Percentiles rank a stretch among this genome's conserved stretches.
Conservation (phyloP, 345 rosid species). For the Rhodamnia rubescens region DNA sequence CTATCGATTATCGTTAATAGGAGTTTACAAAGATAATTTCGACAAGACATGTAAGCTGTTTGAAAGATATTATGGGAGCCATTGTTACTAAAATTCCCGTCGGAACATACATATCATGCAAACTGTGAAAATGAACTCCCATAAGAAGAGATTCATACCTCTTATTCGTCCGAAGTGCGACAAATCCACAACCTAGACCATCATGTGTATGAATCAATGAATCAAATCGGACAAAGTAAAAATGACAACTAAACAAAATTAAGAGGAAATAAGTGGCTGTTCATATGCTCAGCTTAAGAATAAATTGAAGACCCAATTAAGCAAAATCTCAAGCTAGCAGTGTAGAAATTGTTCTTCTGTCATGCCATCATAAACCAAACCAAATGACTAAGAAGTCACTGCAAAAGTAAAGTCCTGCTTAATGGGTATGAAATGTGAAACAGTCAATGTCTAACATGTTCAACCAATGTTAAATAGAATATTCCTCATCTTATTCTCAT, state of each 20-base stretch:
- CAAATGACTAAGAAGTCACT: neutral
- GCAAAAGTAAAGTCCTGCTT: neutral
- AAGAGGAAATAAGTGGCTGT: neutral
- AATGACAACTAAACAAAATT: neutral
- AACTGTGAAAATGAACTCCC: neutral
- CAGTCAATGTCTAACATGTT: neutral
- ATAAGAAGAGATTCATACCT: constrained; percentile 29
- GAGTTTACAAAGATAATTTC: neutral
- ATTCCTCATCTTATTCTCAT: neutral
- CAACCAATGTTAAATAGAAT: neutral
- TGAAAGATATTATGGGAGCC: neutral
- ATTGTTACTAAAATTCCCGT: neutral
- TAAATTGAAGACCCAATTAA: neutral
- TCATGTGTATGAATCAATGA: neutral
- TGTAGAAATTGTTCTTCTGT: neutral
- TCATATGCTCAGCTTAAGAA: neutral
- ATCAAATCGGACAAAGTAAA: neutral
- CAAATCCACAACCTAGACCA: constrained; percentile 56
- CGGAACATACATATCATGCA: neutral
- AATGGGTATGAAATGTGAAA: neutral
- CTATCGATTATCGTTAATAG: neutral
- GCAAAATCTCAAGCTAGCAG: neutral
- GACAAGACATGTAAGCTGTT: neutral
- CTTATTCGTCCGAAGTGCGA: constrained; percentile 87
- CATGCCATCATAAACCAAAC: neutral